Conservation (phyloP, 139 green algal genomes). For the Chlamydomonas asymmetrica region DNA sequence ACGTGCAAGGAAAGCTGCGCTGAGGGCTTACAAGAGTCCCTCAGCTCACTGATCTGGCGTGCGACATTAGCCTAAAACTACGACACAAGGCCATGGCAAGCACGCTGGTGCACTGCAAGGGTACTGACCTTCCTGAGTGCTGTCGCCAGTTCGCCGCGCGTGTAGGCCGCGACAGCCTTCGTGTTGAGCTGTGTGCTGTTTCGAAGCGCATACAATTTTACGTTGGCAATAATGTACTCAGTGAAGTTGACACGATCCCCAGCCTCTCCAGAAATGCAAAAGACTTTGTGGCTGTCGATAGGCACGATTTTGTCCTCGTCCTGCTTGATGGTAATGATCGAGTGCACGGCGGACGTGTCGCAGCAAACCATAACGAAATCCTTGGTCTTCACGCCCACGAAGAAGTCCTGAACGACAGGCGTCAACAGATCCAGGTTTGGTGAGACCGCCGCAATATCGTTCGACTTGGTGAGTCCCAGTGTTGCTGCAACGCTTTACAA, state of each 20-base stretch:
- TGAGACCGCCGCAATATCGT: too few relatives aligned
- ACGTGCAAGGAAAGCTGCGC: not conserved
- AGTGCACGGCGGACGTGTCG: constrained; percentile 85
- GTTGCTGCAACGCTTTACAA: too few relatives aligned
- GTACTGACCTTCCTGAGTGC: constrained; percentile 80
- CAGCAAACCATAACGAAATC: constrained; percentile 96
- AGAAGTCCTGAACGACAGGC: too few relatives aligned
- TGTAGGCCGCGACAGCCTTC: constrained; percentile 90
- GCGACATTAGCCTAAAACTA: too few relatives aligned
- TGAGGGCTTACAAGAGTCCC: not conserved
- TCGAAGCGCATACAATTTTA: constrained; percentile 88
- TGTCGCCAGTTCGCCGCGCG: constrained; percentile 89
- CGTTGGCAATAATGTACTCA: constrained; percentile 90
- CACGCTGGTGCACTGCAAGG: too few relatives aligned
- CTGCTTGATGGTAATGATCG: constrained; percentile 96
- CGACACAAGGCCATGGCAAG: too few relatives aligned
- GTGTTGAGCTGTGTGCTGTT: constrained; percentile 86
- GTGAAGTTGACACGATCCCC: constrained; percentile 91
- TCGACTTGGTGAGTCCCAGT: too few relatives aligned
- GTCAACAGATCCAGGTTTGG: too few relatives aligned
- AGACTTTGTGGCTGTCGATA: constrained; percentile 86
- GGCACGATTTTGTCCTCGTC: constrained; percentile 95
- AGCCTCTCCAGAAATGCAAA: constrained; percentile 87
- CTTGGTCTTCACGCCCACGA: constrained; percentile 69
- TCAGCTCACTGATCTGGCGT: not conserved